These are phyloP conservation scores for Ascochyta pisi DNA, from an alignment of 2,329 filamentous ascomycete genomes.

Conservation along the genomic window DNA sequence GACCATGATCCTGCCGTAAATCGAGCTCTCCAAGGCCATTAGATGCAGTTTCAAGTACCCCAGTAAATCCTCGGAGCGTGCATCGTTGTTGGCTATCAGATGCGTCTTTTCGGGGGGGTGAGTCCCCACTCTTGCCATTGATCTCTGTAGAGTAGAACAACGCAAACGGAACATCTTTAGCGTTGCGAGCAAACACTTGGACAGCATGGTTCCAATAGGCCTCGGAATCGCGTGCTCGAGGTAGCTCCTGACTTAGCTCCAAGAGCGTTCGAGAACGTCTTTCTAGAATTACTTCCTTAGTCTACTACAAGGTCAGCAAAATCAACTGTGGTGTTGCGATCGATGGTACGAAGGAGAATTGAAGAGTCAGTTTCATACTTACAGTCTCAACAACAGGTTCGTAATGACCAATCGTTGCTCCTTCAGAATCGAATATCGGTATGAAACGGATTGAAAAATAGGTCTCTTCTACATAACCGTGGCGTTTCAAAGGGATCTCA, in stretches of 20 bases:
- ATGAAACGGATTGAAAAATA: conserved; percentile 83
- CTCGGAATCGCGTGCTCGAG: conserved; percentile 70
- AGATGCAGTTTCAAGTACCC: conserved; percentile 26
- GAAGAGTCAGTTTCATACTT: conserved; percentile 12
- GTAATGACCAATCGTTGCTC: conserved; percentile 74
- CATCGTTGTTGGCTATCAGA: conserved; percentile 21
- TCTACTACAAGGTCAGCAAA: conserved; percentile 16
- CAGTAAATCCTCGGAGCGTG: conserved; percentile 33
- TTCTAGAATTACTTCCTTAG: conserved; percentile 21
- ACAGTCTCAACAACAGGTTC: conserved; percentile 82
- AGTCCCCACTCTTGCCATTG: conserved; percentile 12
- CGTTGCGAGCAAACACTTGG: conserved; percentile 72
- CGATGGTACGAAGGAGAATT: not conserved
- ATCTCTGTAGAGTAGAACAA: conserved; percentile 35
- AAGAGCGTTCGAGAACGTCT: conserved; percentile 23
- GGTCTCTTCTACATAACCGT: conserved; percentile 74
- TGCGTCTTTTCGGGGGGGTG: conserved; percentile 3
- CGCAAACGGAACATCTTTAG: conserved; percentile 52
- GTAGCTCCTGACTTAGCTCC: conserved; percentile 66
- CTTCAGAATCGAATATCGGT: conserved; percentile 73
- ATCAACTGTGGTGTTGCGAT: too few relatives aligned
- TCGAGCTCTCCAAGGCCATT: conserved; percentile 34
- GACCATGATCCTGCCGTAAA: conserved; percentile 22
- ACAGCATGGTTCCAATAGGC: conserved; percentile 74
- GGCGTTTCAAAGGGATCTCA: conserved; percentile 71